phyloP scores from a whole-genome alignment of 495 filamentous ascomycete genomes.

The Penicillium dipodomyicola region DNA sequence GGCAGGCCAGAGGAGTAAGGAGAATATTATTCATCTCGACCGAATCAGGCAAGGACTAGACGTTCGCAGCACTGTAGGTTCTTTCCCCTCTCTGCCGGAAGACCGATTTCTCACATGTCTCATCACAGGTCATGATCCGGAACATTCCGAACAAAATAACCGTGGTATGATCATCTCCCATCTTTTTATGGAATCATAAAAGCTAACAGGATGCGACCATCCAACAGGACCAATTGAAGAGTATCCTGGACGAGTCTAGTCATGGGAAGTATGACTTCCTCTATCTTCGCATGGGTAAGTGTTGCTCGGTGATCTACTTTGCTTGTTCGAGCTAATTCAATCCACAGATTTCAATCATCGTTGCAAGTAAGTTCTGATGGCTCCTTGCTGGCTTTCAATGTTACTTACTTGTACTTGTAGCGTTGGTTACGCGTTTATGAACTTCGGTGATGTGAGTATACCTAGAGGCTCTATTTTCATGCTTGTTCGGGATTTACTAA shows the following conservation, averaged over 20 bases:
- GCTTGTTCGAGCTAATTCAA: constrained; percentile 4
- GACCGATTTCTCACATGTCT: constrained; percentile 16
- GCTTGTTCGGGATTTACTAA: constrained; percentile 18
- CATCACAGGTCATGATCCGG: constrained; percentile 80
- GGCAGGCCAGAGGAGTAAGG: neutral
- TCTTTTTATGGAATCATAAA: neutral
- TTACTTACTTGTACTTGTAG: constrained; percentile 47
- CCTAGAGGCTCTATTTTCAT: neutral
- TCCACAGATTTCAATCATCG: constrained; percentile 73
- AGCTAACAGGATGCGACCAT: neutral
- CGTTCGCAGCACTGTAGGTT: constrained; percentile 68
- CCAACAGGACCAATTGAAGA: constrained; percentile 61
- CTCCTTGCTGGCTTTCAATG: neutral
- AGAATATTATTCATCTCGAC: neutral
- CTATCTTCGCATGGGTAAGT: constrained; percentile 81
- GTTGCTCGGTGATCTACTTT: neutral
- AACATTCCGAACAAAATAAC: constrained; percentile 94
- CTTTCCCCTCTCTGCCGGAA: constrained; percentile 10
- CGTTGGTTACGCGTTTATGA: constrained; percentile 97
- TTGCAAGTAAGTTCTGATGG: constrained; percentile 65
- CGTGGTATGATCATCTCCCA: constrained; percentile 46
- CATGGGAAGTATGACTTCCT: constrained; percentile 87
- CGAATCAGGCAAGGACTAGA: constrained; percentile 34
- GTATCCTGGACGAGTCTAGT: constrained; percentile 74
- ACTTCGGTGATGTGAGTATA: constrained; percentile 76